These are phyloP conservation scores for Syzygium syzygioides DNA, from an alignment of 441 rosid species.

Conservation along the genomic window DNA sequence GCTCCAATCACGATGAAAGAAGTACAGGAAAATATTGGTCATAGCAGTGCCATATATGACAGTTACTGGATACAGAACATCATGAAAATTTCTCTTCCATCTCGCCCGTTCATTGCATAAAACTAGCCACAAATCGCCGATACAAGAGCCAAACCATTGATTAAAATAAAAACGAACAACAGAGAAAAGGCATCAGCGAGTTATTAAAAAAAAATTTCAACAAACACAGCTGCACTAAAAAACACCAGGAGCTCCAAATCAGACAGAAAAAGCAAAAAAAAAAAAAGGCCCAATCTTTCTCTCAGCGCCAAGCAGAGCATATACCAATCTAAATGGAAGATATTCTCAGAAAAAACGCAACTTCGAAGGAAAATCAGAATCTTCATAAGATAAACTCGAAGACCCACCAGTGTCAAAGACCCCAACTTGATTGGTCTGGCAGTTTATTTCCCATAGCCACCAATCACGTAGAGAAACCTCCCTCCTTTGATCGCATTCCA, in stretches of 20 bases:
- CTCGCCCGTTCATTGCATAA: neutral
- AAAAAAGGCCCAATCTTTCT: neutral
- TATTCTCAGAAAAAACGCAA: neutral
- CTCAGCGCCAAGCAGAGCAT: neutral
- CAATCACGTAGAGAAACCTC: slow-evolving; percentile 77
- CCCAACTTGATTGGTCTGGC: slow-evolving; percentile 93
- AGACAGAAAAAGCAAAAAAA: neutral
- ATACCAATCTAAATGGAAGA: neutral
- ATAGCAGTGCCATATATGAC: neutral
- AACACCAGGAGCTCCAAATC: neutral
- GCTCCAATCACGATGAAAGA: neutral
- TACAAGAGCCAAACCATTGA: neutral
- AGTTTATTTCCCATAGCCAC: slow-evolving; percentile 87
- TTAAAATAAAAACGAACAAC: neutral
- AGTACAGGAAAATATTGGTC: neutral
- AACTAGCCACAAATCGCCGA: neutral
- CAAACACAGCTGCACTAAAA: neutral
- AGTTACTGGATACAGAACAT: neutral
- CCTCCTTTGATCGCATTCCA: slow-evolving; percentile 83
- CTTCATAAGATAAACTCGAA: neutral
- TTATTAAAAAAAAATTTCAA: neutral
- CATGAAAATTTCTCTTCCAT: neutral
- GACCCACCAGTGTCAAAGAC: slow-evolving; percentile 85
- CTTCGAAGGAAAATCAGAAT: neutral
- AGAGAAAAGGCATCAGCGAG: neutral